These are phyloP conservation scores for Puccinia polysora DNA, from an alignment of 1,284 basidiomycete genomes.

Conservation along the genomic window DNA sequence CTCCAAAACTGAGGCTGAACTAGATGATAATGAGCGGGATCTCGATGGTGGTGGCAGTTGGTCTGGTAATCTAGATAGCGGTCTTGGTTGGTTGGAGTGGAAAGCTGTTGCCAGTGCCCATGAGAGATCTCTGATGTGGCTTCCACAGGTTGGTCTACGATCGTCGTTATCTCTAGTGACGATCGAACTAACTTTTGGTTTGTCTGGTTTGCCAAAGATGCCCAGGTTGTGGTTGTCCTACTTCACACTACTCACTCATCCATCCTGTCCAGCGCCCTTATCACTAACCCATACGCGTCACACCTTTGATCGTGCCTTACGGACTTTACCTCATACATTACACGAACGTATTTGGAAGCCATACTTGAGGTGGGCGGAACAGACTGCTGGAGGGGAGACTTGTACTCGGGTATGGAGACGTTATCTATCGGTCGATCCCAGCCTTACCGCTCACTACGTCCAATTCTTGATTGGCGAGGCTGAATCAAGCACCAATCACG, in stretches of 20 bases:
- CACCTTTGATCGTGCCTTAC: constrained; percentile 89
- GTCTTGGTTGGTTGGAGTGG: constrained; percentile 94
- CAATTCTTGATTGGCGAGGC: constrained; percentile 47
- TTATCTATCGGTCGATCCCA: constrained; percentile 64
- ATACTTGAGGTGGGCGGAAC: constrained; percentile 91
- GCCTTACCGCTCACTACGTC: constrained; percentile 51
- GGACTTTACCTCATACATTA: constrained; percentile 88
- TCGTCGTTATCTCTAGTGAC: background rate
- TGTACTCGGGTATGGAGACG: constrained; percentile 83
- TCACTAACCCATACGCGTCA: constrained; percentile 83
- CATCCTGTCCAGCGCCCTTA: constrained; percentile 75
- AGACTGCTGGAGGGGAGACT: constrained; percentile 68
- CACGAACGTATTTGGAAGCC: constrained; percentile 89
- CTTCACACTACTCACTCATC: constrained; percentile 81
- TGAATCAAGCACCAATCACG: constrained; percentile 43
- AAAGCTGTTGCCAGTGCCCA: constrained; percentile 77
- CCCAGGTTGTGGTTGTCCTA: constrained; percentile 93
- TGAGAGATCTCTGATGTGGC: constrained; percentile 88
- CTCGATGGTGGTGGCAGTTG: constrained; percentile 56
- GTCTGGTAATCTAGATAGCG: constrained; percentile 76
- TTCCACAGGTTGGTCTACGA: constrained; percentile 67
- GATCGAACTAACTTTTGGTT: background rate
- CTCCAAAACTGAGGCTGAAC: constrained; percentile 76
- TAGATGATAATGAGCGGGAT: constrained; percentile 63
- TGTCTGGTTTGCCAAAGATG: constrained; percentile 59